Evolutionary conservation across 106 monocot genomes (phyloP).

Genomic region (Dactylorhiza incarnata): DNA sequence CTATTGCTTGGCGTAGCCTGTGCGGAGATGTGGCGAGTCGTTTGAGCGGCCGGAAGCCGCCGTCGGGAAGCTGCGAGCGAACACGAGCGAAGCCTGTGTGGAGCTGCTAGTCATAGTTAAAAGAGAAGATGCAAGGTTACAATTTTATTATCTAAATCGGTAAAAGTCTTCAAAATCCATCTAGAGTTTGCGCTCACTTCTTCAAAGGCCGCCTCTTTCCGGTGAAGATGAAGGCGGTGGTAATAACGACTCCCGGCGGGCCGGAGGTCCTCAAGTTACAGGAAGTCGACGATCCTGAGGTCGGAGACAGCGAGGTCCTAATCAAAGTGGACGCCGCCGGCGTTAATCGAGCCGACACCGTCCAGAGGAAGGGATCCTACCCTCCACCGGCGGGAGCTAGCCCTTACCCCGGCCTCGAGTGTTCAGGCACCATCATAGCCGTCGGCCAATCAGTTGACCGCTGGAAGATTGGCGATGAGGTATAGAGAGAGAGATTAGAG

Average conservation of each 20-base stretch:
- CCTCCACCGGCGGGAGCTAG: slow-evolving; percentile 65
- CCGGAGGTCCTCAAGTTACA: slow-evolving; percentile 60
- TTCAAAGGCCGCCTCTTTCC: no score
- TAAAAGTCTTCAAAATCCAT: no score
- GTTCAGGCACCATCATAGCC: slow-evolving; percentile 74
- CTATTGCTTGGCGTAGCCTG: no score
- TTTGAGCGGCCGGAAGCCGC: no score
- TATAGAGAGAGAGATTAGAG: not conserved
- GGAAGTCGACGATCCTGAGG: slow-evolving; percentile 51
- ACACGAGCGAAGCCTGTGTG: no score
- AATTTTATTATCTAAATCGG: no score
- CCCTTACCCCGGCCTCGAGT: slow-evolving; percentile 79
- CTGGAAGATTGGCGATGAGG: slow-evolving; percentile 83
- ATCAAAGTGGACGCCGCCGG: slow-evolving; percentile 66
- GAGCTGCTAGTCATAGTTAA: no score
- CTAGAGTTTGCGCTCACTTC: no score
- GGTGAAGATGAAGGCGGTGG: slow-evolving; percentile 51
- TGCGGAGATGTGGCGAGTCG: no score
- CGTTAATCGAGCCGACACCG: slow-evolving; percentile 74
- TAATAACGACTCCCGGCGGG: slow-evolving; percentile 56
- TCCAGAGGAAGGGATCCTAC: slow-evolving; percentile 62
- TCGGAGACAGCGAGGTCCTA: slow-evolving; percentile 56
- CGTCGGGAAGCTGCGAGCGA: no score
- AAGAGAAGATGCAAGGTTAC: no score
- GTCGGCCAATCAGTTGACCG: slow-evolving; percentile 48